Evolutionary conservation across 352 stramenopile species (phyloP).

Genomic region (Aphanomyces euteiches): DNA sequence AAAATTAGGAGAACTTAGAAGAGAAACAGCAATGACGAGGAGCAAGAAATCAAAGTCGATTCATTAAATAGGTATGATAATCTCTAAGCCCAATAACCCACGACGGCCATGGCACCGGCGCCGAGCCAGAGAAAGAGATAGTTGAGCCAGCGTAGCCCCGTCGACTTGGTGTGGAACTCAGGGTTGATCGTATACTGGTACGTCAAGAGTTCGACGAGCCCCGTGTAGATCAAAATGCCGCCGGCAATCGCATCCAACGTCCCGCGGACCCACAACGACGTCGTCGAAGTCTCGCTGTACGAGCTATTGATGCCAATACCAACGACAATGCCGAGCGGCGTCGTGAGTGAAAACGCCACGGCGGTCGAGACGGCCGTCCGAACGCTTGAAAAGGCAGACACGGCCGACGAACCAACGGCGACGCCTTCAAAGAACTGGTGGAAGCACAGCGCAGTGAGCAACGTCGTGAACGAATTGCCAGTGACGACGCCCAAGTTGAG

Average conservation of each 20-base stretch:
- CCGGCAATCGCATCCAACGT: constrained; percentile 60
- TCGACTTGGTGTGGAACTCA: constrained; percentile 37
- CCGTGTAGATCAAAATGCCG: constrained; percentile 68
- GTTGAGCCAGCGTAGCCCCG: background rate
- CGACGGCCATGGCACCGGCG: constrained; percentile 10
- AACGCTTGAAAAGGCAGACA: constrained; percentile 36
- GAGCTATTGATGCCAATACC: constrained; percentile 51
- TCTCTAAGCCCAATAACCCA: constrained; percentile 1
- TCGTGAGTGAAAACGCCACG: constrained; percentile 55
- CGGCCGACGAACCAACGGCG: constrained; percentile 46
- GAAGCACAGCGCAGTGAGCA: constrained; percentile 61
- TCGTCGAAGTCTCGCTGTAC: constrained; percentile 49
- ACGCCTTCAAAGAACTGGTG: constrained; percentile 78
- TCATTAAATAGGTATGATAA: background rate
- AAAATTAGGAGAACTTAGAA: too few relatives aligned
- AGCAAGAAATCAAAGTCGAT: too few relatives aligned
- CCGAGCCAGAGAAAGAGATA: constrained; percentile 1
- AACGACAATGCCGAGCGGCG: constrained; percentile 48
- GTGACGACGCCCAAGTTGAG: constrained; percentile 53
- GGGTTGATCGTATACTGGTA: constrained; percentile 67
- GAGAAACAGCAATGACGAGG: too few relatives aligned
- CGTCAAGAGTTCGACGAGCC: constrained; percentile 59
- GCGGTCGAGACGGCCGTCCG: constrained; percentile 45
- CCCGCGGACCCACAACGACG: constrained; percentile 56
- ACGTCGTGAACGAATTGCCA: constrained; percentile 49